Conservation (phyloP, 1,284 basidiomycete genomes). For the Ustilago curta region DNA sequence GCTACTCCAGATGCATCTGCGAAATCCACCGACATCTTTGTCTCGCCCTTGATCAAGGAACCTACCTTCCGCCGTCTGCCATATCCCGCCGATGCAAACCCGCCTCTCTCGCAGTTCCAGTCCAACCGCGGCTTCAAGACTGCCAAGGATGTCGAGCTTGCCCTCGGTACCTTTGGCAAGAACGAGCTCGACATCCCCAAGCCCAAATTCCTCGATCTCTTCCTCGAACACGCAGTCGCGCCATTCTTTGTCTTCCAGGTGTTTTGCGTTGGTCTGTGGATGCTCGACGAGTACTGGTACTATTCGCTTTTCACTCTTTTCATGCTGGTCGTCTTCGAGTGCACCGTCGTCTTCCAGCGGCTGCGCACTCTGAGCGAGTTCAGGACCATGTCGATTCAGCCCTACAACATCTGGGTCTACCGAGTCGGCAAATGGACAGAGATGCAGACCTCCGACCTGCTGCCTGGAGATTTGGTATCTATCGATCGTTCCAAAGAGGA, state of each 20-base stretch:
- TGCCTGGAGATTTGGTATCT: constrained; percentile 67
- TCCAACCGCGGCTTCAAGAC: constrained; percentile 72
- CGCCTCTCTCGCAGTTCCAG: constrained; percentile 79
- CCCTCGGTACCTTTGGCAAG: constrained; percentile 62
- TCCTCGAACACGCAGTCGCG: constrained; percentile 68
- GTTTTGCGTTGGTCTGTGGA: constrained; percentile 69
- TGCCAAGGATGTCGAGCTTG: constrained; percentile 59
- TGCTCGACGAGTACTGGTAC: constrained; percentile 69
- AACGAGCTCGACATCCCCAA: constrained; percentile 67
- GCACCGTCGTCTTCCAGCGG: constrained; percentile 68
- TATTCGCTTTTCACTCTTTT: constrained; percentile 69
- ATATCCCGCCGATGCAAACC: constrained; percentile 85
- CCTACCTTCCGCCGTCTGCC: constrained; percentile 85
- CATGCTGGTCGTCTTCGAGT: constrained; percentile 68
- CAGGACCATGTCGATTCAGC: constrained; percentile 69
- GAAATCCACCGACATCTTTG: constrained; percentile 55
- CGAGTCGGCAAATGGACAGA: constrained; percentile 63
- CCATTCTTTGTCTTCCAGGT: constrained; percentile 69
- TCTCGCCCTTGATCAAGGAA: constrained; percentile 69
- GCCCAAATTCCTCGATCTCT: constrained; percentile 67
- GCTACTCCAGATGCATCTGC: constrained; percentile 71
- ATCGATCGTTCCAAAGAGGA: constrained; percentile 68
- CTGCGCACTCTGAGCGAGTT: constrained; percentile 68
- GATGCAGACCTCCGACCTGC: constrained; percentile 60
- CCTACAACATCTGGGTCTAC: constrained; percentile 64